Evolutionary conservation across 2,329 filamentous ascomycete genomes (phyloP).

Genomic region (Dothidotthia symphoricarpi): DNA sequence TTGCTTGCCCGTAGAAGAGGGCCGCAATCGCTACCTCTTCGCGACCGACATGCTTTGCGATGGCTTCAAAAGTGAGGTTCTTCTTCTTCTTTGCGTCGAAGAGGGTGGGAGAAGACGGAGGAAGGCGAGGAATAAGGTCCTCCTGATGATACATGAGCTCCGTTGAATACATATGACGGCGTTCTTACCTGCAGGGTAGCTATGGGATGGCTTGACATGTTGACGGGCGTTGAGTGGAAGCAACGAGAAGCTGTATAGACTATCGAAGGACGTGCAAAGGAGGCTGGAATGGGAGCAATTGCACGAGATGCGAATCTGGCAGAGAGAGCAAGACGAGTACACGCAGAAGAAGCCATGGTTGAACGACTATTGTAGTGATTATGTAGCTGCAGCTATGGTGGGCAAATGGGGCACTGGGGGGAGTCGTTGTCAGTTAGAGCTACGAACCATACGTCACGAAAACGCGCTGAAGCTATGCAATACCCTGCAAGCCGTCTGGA

Average conservation of each 20-base stretch:
- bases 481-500: neutral
- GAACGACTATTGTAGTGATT: constrained; percentile 8
- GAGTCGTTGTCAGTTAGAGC: too few species aligned
- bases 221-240: constrained; percentile 27
- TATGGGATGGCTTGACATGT: constrained; percentile 41
- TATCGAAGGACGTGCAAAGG: constrained; percentile 20
- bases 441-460: too few species aligned
- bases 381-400: constrained; percentile 13
- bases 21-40: constrained; percentile 83
- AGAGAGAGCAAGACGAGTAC: constrained; percentile 31
- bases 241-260: constrained; percentile 22
- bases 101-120: constrained; percentile 67
- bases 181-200: constrained; percentile 39
- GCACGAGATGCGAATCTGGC: constrained; percentile 32
- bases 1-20: constrained; percentile 85
- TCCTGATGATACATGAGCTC: constrained; percentile 47
- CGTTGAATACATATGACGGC: neutral
- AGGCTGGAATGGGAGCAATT: constrained; percentile 23
- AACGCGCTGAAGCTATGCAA: neutral
- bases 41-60: constrained; percentile 70
- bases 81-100: constrained; percentile 78
- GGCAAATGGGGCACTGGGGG: neutral
- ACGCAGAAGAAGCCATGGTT: constrained; percentile 23
- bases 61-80: constrained; percentile 74
- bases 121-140: constrained; percentile 67